Evolutionary conservation across 1,284 basidiomycete genomes (phyloP).

Genomic region (Apiotrichum brassicae): DNA sequence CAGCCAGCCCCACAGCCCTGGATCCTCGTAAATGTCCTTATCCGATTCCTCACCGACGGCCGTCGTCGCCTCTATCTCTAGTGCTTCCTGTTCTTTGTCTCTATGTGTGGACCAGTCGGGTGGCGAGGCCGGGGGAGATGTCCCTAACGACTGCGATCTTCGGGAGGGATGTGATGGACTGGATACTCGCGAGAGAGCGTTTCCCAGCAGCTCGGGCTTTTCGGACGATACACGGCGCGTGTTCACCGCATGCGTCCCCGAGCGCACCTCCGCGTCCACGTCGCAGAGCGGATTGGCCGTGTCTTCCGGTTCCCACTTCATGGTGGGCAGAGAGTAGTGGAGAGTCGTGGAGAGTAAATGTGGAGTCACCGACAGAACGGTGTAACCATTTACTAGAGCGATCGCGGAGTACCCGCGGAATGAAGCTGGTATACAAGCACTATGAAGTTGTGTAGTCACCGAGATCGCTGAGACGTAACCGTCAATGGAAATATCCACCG

Average conservation of each 20-base stretch:
- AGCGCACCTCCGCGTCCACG: background rate
- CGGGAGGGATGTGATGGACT: background rate
- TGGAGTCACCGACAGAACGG: too few relatives aligned
- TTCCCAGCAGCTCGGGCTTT: too few relatives aligned
- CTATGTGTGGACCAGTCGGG: too few relatives aligned
- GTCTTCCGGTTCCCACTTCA: background rate
- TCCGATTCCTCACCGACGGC: background rate
- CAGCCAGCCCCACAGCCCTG: constrained; percentile 2
- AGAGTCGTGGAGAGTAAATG: background rate
- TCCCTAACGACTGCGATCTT: too few relatives aligned
- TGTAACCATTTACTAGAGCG: too few relatives aligned
- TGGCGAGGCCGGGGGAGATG: too few relatives aligned
- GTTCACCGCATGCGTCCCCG: background rate
- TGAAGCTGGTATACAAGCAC: too few relatives aligned
- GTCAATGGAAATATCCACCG: too few relatives aligned
- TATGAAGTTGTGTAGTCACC: too few relatives aligned
- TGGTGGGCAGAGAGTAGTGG: background rate
- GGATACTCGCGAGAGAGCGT: background rate
- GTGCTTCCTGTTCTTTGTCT: background rate
- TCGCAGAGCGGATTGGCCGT: constrained; percentile 1
- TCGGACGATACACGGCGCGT: too few relatives aligned
- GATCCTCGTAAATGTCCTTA: constrained; percentile 1
- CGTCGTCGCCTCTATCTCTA: background rate
- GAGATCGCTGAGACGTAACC: too few relatives aligned
- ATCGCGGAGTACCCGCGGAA: too few relatives aligned